Evolutionary conservation across 345 rosid species (phyloP), one percentile per base, ranked within the genome.

Genomic region (Populus tremula): DNA sequence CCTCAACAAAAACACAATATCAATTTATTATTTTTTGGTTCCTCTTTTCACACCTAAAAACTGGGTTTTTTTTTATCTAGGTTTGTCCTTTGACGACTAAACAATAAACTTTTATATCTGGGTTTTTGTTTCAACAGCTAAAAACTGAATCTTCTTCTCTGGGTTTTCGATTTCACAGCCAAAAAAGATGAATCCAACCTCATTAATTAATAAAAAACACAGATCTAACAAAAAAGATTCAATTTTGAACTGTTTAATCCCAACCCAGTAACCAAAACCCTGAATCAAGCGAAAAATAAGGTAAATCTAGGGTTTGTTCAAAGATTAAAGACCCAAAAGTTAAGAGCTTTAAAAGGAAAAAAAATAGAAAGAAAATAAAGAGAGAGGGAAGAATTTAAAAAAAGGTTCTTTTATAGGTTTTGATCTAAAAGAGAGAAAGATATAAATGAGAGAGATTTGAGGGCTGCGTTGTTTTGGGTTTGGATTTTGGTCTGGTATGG

Each of bases 331-430:
- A 33, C 4, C 21, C 11, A 20, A 16, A 47, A 36, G 36, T 43
- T 16, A n/a, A n/a, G 23, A 59, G 63, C 63, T 4, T 4, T 9
- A 2, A 45, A 18, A 47, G 45, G 21, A 1, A 4, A 33, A 5
- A 5, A 35, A 33, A 38, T 59, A 16, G 73, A 5, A 49, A 39
- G 23, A 21, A 25, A 33, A 49, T 25, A 9, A 29, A 45, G 35
- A 54, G 59, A 49, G 77, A 77, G 84, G 84, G 81, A 81, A 77
- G 65, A 70, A 3, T 81, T 81, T 76, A 75, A 81, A 81, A 77
- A 27, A 12, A 67, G 53, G 54, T 2, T 72, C 80, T 82, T 82
- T 77, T 82, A 82, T 82, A 82, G 84, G 78, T 79, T 69, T 70
- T 66, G 74, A 63, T 77, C 53, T n/a, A 23, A 75, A 56, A 13